Evolutionary conservation across 148 eudicot genomes (phyloP).

Genomic region (Limonium bicolor): DNA sequence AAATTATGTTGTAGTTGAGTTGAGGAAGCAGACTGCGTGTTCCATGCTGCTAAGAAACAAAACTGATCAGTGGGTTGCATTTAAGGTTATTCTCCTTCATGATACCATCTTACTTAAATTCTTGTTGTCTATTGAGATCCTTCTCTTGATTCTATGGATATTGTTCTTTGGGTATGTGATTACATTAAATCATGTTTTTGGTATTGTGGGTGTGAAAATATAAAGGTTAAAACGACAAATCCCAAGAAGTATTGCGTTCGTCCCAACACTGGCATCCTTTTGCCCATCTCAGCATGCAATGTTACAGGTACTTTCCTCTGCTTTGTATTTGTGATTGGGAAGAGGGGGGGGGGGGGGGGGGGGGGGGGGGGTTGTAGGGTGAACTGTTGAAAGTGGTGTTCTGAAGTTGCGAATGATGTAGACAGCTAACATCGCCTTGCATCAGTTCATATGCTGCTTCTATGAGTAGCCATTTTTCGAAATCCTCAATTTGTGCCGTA

Average conservation of each 20-base stretch:
- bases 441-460: not conserved
- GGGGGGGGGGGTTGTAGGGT: not conserved
- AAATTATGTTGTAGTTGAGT: slow-evolving; percentile 21
- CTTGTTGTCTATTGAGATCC: not conserved
- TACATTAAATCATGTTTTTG: slow-evolving; percentile 6
- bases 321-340: too few species aligned
- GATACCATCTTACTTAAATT: too few species aligned
- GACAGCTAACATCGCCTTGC: not conserved
- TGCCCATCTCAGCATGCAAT: slow-evolving; percentile 46
- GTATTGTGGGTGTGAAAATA: slow-evolving; percentile 5
- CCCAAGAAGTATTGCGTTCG: slow-evolving; percentile 88
- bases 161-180: not conserved
- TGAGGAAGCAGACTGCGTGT: slow-evolving; percentile 56
- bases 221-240: slow-evolving; percentile 81
- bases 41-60: slow-evolving; percentile 45
- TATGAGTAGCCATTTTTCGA: not conserved
- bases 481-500: not conserved
- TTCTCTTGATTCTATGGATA: not conserved
- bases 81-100: slow-evolving; percentile 69
- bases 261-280: slow-evolving; percentile 70
- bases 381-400: not conserved
- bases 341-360: too few species aligned
- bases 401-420: not conserved
- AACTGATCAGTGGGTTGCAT: slow-evolving; percentile 43
- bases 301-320: slow-evolving; percentile 37